Evolutionary conservation across 805 yeast species (phyloP).

Genomic region (Tetrapisispora arboricola): DNA sequence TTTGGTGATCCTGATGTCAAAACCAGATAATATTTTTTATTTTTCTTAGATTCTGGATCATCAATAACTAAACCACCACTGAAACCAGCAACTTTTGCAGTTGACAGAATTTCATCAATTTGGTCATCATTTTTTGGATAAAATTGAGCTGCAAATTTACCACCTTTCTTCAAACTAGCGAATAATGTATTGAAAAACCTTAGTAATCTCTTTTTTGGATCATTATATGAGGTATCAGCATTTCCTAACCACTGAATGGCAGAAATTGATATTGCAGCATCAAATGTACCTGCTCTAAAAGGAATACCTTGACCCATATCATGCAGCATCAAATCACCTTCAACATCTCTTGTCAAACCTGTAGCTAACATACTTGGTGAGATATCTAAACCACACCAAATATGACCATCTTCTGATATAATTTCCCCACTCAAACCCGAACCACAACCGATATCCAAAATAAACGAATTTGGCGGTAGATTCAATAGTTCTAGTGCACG

Average conservation of each 20-base stretch:
- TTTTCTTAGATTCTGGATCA: slow-evolving; percentile 85
- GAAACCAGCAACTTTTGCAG: slow-evolving; percentile 92
- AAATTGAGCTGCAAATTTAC: slow-evolving; percentile 94
- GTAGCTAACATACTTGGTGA: slow-evolving; percentile 94
- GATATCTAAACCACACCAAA: slow-evolving; percentile 95
- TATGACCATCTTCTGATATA: slow-evolving; percentile 70
- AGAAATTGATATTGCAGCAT: slow-evolving; percentile 89
- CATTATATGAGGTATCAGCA: slow-evolving; percentile 74
- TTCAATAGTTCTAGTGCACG: slow-evolving; percentile 84
- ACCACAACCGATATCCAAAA: slow-evolving; percentile 94
- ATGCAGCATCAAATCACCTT: slow-evolving; percentile 83
- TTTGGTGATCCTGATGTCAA: slow-evolving; percentile 63
- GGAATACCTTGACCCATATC: slow-evolving; percentile 95
- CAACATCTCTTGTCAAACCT: slow-evolving; percentile 84
- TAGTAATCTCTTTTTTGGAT: slow-evolving; percentile 73
- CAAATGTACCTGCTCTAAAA: slow-evolving; percentile 91
- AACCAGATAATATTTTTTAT: slow-evolving; percentile 84
- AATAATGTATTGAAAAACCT: slow-evolving; percentile 82
- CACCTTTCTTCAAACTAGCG: slow-evolving; percentile 82
- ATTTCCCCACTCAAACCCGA: slow-evolving; percentile 95
- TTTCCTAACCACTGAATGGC: slow-evolving; percentile 98
- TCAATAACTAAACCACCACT: slow-evolving; percentile 93
- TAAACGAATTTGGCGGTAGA: slow-evolving; percentile 52
- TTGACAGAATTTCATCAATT: slow-evolving; percentile 60
- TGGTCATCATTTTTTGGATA: slow-evolving; percentile 89